Conservation (phyloP, 2,329 filamentous ascomycete genomes). For the Botryotinia globosa region DNA sequence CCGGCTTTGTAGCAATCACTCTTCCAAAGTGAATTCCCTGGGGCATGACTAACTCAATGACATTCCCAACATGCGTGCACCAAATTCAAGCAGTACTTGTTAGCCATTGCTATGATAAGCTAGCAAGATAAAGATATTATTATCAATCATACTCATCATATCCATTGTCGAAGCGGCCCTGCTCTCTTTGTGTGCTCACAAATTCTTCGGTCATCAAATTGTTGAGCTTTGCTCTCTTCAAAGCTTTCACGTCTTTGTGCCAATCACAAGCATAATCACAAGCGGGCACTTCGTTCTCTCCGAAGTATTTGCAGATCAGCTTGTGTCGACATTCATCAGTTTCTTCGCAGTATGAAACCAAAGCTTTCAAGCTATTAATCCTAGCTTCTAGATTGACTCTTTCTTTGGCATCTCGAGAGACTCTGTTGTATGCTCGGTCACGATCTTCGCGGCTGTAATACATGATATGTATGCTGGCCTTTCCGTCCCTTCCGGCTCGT, state of each 20-base stretch:
- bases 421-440: conserved; percentile 63
- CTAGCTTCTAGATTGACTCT: conserved; percentile 49
- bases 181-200: conserved; percentile 60
- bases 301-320: conserved; percentile 74
- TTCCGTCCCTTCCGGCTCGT: conserved; percentile 84
- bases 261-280: conserved; percentile 78
- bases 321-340: conserved; percentile 71
- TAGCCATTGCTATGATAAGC: neutral
- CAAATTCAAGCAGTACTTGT: neutral
- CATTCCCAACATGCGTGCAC: neutral
- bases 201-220: conserved; percentile 60
- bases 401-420: conserved; percentile 49
- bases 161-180: conserved; percentile 55
- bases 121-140: neutral
- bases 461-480: conserved; percentile 80
- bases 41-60: neutral
- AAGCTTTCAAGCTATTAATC: conserved; percentile 60
- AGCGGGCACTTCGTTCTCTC: conserved; percentile 55
- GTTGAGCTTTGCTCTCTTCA: conserved; percentile 56
- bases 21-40: neutral
- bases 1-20: neutral
- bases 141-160: conserved; percentile 48
- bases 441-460: conserved; percentile 89
- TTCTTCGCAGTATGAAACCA: conserved; percentile 80
- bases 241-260: conserved; percentile 63